A percentile compares a stretch with the other conserved stretches of the same genome.
Conservation (phyloP, 257 asterid genomes). For the Striga asiatica region DNA sequence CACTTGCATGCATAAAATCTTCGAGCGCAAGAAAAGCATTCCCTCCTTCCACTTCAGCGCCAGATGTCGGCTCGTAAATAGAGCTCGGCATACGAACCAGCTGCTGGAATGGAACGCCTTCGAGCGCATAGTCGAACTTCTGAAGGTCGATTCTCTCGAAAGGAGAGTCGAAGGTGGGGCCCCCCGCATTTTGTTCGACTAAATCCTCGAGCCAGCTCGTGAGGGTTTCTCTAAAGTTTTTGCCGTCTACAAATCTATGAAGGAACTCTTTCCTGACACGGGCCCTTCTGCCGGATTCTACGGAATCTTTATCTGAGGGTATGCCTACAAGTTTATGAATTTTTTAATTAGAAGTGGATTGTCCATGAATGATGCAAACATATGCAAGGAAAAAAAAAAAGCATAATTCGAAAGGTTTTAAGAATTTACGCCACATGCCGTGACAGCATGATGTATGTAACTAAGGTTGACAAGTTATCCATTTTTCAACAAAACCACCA, state of each 20-base stretch:
- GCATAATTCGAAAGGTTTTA: no score
- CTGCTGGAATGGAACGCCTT: slow-evolving; percentile 83
- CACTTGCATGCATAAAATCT: slow-evolving; percentile 80
- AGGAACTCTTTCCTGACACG: slow-evolving; percentile 76
- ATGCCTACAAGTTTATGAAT: slow-evolving; percentile 31
- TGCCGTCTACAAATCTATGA: slow-evolving; percentile 69
- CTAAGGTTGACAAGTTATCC: background rate
- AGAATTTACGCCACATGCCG: background rate
- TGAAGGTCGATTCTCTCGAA: slow-evolving; percentile 91
- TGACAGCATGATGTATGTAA: background rate
- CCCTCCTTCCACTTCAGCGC: slow-evolving; percentile 53
- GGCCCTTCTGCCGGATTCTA: slow-evolving; percentile 55
- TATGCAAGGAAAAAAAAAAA: background rate
- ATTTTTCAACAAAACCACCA: background rate
- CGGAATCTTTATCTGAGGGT: slow-evolving; percentile 67
- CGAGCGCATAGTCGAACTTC: slow-evolving; percentile 88
- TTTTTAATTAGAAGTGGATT: background rate
- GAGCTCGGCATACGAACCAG: slow-evolving; percentile 89
- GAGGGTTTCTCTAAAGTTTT: slow-evolving; percentile 39
- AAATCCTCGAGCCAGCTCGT: slow-evolving; percentile 49
- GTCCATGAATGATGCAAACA: background rate
- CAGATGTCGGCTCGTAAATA: slow-evolving; percentile 60
- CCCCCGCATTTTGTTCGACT: slow-evolving; percentile 18
- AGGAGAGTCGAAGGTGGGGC: slow-evolving; percentile 52
- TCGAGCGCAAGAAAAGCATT: slow-evolving; percentile 90